Evolutionary conservation across 83 land plant genomes (phyloP).

Genomic region (Diphasiastrum complanatum): DNA sequence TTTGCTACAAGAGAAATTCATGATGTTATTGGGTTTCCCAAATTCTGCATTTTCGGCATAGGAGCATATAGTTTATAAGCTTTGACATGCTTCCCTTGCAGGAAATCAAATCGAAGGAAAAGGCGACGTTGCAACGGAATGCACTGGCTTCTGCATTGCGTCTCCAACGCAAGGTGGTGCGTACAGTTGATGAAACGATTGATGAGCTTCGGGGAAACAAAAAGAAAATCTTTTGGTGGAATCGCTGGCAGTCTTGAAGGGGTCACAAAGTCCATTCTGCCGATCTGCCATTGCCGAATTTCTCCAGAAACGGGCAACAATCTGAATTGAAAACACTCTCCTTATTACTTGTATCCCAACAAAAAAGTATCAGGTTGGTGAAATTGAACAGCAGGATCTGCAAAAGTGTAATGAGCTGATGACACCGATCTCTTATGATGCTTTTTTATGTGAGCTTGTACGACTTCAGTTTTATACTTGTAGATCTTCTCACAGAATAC

Average conservation of each 20-base stretch:
- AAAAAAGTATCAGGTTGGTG: no score
- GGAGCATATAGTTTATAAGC: neutral
- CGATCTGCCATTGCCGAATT: no score
- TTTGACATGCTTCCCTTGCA: constrained; percentile 13
- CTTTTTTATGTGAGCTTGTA: no score
- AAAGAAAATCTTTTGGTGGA: constrained; percentile 78
- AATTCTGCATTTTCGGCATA: neutral
- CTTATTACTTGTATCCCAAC: no score
- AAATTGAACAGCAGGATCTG: no score
- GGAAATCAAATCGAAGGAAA: constrained; percentile 63
- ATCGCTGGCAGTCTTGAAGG: constrained; percentile 53
- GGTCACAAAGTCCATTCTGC: no score
- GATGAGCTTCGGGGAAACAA: constrained; percentile 55
- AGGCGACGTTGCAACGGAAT: constrained; percentile 63
- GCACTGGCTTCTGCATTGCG: constrained; percentile 83
- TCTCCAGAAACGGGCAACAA: no score
- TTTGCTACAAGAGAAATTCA: neutral
- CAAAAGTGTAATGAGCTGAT: no score
- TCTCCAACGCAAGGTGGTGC: constrained; percentile 64
- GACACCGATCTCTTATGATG: no score
- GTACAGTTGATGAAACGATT: constrained; percentile 63
- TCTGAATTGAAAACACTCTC: no score
- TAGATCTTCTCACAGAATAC: no score
- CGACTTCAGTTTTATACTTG: no score
- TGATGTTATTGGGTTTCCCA: neutral